A percentile compares a stretch with the other conserved stretches of the same genome.
Evolutionary conservation across 768 basidiomycete species (phyloP).

Genomic region (Phylloporus arenicola): DNA sequence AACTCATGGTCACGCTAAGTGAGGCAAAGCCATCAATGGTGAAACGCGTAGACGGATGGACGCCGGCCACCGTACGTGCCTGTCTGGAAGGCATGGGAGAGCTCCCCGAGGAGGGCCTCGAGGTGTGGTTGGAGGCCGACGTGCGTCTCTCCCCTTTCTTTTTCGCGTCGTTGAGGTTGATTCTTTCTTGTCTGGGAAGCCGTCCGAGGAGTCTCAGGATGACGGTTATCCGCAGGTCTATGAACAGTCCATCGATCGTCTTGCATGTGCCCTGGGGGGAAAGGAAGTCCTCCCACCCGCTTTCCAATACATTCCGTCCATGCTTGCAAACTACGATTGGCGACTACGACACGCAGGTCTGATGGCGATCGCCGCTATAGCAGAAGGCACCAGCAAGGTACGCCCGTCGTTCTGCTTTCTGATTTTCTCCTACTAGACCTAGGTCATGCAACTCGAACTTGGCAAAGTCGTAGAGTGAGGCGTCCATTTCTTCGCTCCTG

Average conservation of each 20-base stretch:
- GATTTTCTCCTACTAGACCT: neutral
- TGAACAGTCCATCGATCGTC: constrained; percentile 76
- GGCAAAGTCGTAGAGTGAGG: constrained; percentile 76
- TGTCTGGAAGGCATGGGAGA: constrained; percentile 83
- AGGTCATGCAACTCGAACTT: constrained; percentile 79
- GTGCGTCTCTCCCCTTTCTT: constrained; percentile 39
- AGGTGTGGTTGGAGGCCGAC: constrained; percentile 68
- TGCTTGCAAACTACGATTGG: constrained; percentile 83
- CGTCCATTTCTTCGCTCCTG: neutral
- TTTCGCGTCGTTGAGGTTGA: neutral
- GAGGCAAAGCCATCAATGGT: constrained; percentile 73
- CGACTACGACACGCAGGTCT: constrained; percentile 77
- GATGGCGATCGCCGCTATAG: constrained; percentile 82
- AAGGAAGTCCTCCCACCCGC: constrained; percentile 70
- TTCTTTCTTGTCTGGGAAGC: constrained; percentile 34
- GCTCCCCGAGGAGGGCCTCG: constrained; percentile 55
- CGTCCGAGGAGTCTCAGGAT: constrained; percentile 53
- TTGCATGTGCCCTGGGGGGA: constrained; percentile 78
- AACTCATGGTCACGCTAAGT: constrained; percentile 77
- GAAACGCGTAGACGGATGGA: constrained; percentile 64
- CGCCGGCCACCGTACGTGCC: constrained; percentile 60
- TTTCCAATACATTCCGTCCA: constrained; percentile 77
- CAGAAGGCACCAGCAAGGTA: constrained; percentile 76
- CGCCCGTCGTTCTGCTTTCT: neutral
- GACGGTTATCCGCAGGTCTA: constrained; percentile 70